phyloP scores from a whole-genome alignment of 257 asterid genomes.

The Primulina eburnea region DNA sequence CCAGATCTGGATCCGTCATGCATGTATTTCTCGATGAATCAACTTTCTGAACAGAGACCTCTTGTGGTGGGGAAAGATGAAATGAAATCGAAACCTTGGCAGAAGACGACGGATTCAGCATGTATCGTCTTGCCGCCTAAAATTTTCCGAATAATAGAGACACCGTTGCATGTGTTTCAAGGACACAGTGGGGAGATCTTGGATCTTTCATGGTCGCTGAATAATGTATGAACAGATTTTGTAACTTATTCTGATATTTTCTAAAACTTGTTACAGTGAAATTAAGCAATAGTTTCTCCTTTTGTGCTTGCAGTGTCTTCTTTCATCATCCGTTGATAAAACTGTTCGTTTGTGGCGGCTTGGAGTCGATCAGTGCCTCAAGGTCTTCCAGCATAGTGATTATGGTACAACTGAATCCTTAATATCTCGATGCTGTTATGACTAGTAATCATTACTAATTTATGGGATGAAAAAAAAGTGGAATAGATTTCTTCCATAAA shows the following conservation, averaged over 20 bases:
- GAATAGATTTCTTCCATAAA: constrained; percentile 7
- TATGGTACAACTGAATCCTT: constrained; percentile 49
- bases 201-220: constrained; percentile 82
- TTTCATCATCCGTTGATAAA: constrained; percentile 81
- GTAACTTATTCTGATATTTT: neutral
- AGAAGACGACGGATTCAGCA: constrained; percentile 66
- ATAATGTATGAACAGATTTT: constrained; percentile 53
- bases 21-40: constrained; percentile 67
- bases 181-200: constrained; percentile 71
- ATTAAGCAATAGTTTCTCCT: constrained; percentile 1
- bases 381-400: constrained; percentile 69
- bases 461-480: neutral
- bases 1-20: constrained; percentile 81
- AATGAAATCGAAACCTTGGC: constrained; percentile 35
- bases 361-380: constrained; percentile 69
- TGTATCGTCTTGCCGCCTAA: constrained; percentile 74
- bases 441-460: neutral
- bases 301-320: constrained; percentile 55
- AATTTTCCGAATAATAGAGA: constrained; percentile 69
- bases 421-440: neutral
- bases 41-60: constrained; percentile 65
- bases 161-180: constrained; percentile 64
- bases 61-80: constrained; percentile 52
- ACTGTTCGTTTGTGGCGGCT: constrained; percentile 90
- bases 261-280: neutral